These are phyloP conservation scores for Schizonepeta tenuifolia DNA, from an alignment of 257 asterid species.

Conservation along the genomic window DNA sequence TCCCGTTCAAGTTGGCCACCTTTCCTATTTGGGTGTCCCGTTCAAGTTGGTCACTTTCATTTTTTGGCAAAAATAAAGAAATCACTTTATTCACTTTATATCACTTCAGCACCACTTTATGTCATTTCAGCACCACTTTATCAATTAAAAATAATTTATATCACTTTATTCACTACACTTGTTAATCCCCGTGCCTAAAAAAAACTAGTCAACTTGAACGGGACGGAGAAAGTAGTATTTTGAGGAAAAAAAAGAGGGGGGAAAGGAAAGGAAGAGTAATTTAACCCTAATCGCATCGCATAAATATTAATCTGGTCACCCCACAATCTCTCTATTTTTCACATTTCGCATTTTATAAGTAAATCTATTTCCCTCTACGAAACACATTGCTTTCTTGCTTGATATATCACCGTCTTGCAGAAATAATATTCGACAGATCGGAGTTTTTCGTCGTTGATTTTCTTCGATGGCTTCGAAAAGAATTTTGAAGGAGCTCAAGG, in stretches of 20 bases:
- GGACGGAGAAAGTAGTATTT: no score
- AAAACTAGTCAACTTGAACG: no score
- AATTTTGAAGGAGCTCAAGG: conserved; percentile 76
- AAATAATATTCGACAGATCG: conserved; percentile 25
- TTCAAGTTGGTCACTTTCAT: no score
- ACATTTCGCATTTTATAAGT: background rate
- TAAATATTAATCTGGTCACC: background rate
- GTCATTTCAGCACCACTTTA: no score
- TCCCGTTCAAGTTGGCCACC: no score
- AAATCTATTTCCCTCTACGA: background rate
- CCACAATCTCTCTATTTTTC: background rate
- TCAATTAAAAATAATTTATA: no score
- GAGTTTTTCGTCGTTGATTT: conserved; percentile 30
- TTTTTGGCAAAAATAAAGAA: no score
- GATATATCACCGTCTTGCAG: background rate
- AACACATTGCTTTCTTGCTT: background rate
- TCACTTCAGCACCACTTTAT: no score
- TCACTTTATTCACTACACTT: no score
- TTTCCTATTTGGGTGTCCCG: no score
- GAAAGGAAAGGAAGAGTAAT: background rate
- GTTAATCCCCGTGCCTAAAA: no score
- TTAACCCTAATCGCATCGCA: background rate
- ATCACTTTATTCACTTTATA: no score
- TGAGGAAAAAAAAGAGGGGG: background rate
- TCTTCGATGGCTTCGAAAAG: conserved; percentile 73